Conservation (phyloP, 1,139 yeast species). For the Kodamaea ohmeri region DNA sequence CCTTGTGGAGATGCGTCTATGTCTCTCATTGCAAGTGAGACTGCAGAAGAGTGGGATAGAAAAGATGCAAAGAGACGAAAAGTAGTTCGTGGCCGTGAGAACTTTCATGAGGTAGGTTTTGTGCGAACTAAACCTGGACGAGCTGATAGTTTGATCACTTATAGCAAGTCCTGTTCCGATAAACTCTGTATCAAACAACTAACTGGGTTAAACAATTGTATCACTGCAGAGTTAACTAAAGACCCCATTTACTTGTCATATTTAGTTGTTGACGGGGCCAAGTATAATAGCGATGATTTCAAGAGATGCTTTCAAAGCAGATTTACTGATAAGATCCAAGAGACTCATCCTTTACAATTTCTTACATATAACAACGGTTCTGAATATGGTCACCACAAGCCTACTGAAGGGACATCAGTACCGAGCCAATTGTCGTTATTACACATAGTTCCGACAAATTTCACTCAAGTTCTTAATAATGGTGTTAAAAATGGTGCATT, state of each 20-base stretch:
- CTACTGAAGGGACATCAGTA: conserved; percentile 12
- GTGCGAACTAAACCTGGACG: conserved; percentile 94
- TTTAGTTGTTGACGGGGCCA: conserved; percentile 50
- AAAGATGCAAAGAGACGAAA: conserved; percentile 8
- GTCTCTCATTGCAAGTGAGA: conserved; percentile 22
- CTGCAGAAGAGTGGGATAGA: conserved; percentile 16
- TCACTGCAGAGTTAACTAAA: conserved; percentile 44
- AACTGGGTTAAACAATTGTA: conserved; percentile 55
- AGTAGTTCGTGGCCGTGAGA: conserved; percentile 59
- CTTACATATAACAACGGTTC: conserved; percentile 23
- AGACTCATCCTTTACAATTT: conserved; percentile 18
- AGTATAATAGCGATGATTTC: conserved; percentile 34
- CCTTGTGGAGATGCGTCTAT: conserved; percentile 95
- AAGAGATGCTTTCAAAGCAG: conserved; percentile 51
- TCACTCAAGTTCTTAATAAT: conserved; percentile 46
- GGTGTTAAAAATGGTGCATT: conserved; percentile 55
- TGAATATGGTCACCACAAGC: conserved; percentile 29
- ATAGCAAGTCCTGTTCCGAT: conserved; percentile 87
- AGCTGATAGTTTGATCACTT: conserved; percentile 63
- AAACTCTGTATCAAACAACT: conserved; percentile 66
- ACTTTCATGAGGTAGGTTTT: conserved; percentile 54
- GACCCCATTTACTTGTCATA: conserved; percentile 47
- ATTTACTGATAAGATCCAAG: conserved; percentile 14
- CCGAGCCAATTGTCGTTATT: conserved; percentile 42
- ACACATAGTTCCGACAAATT: conserved; percentile 25